Evolutionary conservation across 768 basidiomycete genomes (phyloP).

Genomic region (Mycena metata): DNA sequence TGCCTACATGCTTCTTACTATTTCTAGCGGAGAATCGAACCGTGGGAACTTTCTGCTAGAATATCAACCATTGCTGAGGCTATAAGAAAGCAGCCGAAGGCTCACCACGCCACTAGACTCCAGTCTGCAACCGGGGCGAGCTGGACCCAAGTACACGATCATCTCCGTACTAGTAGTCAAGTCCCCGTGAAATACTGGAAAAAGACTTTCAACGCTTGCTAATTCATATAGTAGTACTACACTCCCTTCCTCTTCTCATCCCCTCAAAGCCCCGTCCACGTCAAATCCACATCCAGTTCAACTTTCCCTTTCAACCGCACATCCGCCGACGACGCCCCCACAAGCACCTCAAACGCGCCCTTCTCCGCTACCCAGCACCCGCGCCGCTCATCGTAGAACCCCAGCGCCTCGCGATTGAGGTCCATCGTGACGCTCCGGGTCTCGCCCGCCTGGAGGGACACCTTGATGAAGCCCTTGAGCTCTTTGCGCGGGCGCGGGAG

Average conservation of each 20-base stretch:
- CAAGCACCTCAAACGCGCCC: slow-evolving; percentile 59
- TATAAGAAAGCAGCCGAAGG: no score
- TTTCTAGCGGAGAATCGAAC: no score
- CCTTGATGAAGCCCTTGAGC: slow-evolving; percentile 64
- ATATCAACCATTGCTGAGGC: no score
- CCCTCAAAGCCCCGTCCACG: slow-evolving; percentile 58
- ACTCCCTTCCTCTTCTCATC: background rate
- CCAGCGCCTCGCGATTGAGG: slow-evolving; percentile 62
- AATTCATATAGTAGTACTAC: background rate
- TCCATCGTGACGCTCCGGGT: slow-evolving; percentile 51
- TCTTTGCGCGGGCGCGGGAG: slow-evolving; percentile 61
- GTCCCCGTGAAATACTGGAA: no score
- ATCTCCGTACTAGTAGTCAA: no score
- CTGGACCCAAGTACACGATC: no score
- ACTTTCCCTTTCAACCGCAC: slow-evolving; percentile 53
- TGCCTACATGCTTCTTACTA: no score
- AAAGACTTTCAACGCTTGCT: no score
- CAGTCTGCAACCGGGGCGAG: no score
- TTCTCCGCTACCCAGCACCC: slow-evolving; percentile 62
- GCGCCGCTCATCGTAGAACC: slow-evolving; percentile 62
- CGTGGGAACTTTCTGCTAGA: no score
- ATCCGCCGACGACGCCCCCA: slow-evolving; percentile 62
- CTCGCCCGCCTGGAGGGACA: slow-evolving; percentile 60
- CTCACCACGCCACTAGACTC: no score
- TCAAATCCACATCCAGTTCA: slow-evolving; percentile 51